Percentiles rank a stretch among this genome's conserved stretches.
Evolutionary conservation across 2,329 filamentous ascomycete species (phyloP).

Genomic region (Xylaria sp.): DNA sequence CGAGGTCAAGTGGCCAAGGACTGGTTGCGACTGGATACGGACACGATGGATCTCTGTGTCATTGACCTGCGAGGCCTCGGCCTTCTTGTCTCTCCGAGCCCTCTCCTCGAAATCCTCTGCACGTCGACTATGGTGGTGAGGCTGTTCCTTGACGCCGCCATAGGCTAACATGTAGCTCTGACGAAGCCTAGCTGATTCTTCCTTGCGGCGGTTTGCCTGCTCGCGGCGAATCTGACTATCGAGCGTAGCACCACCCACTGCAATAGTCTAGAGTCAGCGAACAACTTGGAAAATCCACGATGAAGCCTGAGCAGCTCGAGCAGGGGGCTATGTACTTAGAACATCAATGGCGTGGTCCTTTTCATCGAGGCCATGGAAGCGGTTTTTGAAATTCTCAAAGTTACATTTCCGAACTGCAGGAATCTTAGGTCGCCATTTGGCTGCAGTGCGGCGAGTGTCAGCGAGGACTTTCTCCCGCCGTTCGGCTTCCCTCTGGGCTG

Average conservation of each 20-base stretch:
- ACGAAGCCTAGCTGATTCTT: conserved; percentile 51
- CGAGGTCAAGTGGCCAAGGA: conserved; percentile 53
- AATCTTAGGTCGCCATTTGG: conserved; percentile 56
- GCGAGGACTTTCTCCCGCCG: conserved; percentile 52
- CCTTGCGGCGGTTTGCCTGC: conserved; percentile 50
- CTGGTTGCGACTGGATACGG: conserved; percentile 55
- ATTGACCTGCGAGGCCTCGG: conserved; percentile 35
- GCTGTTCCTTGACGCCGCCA: conserved; percentile 33
- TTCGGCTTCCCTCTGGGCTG: conserved; percentile 52
- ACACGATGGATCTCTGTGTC: conserved; percentile 46
- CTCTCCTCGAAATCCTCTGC: conserved; percentile 38
- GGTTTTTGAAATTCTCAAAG: conserved; percentile 58
- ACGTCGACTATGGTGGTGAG: conserved; percentile 19
- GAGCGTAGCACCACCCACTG: conserved; percentile 48
- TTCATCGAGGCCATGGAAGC: conserved; percentile 51
- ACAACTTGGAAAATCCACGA: background rate
- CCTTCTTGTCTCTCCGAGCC: conserved; percentile 40
- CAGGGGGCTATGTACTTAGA: conserved; percentile 39
- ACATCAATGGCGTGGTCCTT: conserved; percentile 55
- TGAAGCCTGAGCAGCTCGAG: background rate
- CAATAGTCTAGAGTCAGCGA: conserved; percentile 1
- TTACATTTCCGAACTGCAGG: conserved; percentile 54
- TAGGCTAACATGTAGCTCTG: conserved; percentile 46
- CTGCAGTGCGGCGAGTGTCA: conserved; percentile 50
- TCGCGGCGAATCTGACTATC: conserved; percentile 55